Evolutionary conservation across 331 rosid species (phyloP).

Genomic region (Malus hybrid): DNA sequence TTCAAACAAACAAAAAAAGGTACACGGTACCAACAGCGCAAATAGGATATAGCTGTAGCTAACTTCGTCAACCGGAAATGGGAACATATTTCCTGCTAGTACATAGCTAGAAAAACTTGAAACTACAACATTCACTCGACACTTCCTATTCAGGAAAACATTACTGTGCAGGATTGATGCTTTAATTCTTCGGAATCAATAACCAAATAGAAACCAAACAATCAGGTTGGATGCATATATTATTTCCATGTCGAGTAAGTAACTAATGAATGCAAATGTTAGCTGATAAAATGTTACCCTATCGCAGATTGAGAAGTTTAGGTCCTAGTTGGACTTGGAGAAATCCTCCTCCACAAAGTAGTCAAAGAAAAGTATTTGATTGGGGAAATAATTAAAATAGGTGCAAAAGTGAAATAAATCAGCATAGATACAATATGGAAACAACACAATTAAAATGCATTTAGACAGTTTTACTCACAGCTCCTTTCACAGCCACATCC

Average conservation of each 20-base stretch:
- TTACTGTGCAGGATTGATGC: neutral
- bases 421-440: neutral
- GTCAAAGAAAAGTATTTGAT: too few species aligned
- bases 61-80: neutral
- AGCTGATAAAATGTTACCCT: too few species aligned
- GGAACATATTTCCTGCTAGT: neutral
- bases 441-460: constrained; percentile 1
- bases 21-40: neutral
- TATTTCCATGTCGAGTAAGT: too few species aligned
- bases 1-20: neutral
- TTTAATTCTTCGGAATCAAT: neutral
- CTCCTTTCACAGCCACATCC: constrained; percentile 90
- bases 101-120: neutral
- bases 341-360: too few species aligned
- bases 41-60: neutral
- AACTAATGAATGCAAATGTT: too few species aligned
- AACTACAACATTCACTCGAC: neutral
- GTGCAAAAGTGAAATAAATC: neutral
- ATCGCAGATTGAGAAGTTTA: too few species aligned
- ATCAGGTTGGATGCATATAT: too few species aligned
- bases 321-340: too few species aligned
- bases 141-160: neutral
- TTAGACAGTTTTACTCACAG: constrained; percentile 49
- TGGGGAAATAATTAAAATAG: neutral
- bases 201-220: neutral